These are phyloP conservation scores for Phaeosphaeria sp. DNA, from an alignment of 2,329 filamentous ascomycete species.

Conservation along the genomic window DNA sequence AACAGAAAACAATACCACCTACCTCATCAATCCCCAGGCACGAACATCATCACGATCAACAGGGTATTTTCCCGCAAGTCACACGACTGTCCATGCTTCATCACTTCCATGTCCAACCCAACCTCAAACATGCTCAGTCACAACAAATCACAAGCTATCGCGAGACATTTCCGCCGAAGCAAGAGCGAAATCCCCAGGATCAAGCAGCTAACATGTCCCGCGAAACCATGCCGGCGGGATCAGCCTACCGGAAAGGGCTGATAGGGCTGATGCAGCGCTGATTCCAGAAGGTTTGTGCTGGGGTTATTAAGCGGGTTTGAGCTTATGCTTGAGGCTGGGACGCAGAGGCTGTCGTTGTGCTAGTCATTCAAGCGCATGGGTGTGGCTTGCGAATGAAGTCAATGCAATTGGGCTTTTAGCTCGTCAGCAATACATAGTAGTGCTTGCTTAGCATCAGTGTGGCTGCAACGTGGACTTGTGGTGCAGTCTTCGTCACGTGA, in stretches of 20 bases:
- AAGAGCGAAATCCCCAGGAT: neutral
- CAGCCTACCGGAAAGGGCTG: neutral
- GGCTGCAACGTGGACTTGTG: neutral
- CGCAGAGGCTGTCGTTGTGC: neutral
- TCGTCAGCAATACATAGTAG: neutral
- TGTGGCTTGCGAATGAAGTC: neutral
- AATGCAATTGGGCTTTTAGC: neutral
- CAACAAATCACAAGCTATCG: neutral
- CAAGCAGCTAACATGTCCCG: neutral
- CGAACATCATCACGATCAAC: neutral
- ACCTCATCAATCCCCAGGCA: neutral
- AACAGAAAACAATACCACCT: neutral
- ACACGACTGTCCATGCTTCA: neutral
- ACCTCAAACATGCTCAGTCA: neutral
- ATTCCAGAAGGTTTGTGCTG: neutral
- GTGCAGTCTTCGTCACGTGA: neutral
- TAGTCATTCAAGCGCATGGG: neutral
- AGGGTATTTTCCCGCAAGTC: neutral
- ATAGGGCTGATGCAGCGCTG: neutral
- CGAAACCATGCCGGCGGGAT: neutral
- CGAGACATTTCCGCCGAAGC: neutral
- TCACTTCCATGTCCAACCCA: neutral
- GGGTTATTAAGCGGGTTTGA: constrained; percentile 3
- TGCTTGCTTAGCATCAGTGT: neutral
- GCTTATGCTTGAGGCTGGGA: neutral